Base-by-base conservation (phyloP, 2,329 filamentous ascomycete species). In the Penicillium sp. region DNA sequence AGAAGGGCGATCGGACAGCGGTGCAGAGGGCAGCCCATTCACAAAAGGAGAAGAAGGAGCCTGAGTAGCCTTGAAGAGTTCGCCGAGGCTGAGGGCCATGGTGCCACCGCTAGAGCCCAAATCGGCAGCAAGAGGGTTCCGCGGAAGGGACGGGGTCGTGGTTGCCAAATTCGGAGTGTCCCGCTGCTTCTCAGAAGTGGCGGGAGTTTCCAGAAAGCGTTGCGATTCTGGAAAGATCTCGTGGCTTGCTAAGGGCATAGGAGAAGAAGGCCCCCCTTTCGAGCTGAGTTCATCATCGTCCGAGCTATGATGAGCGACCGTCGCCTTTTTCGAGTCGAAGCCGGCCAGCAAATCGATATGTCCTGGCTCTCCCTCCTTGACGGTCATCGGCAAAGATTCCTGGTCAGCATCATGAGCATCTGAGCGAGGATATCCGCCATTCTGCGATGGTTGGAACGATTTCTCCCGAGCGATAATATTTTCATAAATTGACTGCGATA, bases 41-140 rank as follows among this genome's bases (percentile, higher is more conserved):
- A 70, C 63, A 38, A 76, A 65, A 4, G 78, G 78, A 11, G 77
- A 79, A 2, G 77, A 77, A 23, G 72, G 68, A 28, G 72, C 76
- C 61, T 80, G 78, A 0, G 78, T 80, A 21, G 74, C 72, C 55
- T 71, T 74, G 63, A 80, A 80, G 1, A 77, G 67, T 62, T 80
- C 77, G 55, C 76, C 79, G 21, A 80, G 77, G 55, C 76, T 79
- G 24, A 80, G 63, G 2, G 70, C 71, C 70, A 80, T 74, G 11
- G 77, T 61, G 16, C 69, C 72, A 23, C 70, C 68, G 30, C 68
- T 73, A 3, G 70, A 71, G 46, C 65, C 69, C 30, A 68, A 59
- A 21, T 70, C 68, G 20, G 67, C 63, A 18, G 69, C 67, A 30
- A 79, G 68, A 18, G 77, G 77, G 60, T 79, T 79, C 12, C 70